Percentiles rank a stretch among this genome's conserved stretches.
phyloP scores from a whole-genome alignment of 495 filamentous ascomycete species.

The Hyaloscypha variabilis region DNA sequence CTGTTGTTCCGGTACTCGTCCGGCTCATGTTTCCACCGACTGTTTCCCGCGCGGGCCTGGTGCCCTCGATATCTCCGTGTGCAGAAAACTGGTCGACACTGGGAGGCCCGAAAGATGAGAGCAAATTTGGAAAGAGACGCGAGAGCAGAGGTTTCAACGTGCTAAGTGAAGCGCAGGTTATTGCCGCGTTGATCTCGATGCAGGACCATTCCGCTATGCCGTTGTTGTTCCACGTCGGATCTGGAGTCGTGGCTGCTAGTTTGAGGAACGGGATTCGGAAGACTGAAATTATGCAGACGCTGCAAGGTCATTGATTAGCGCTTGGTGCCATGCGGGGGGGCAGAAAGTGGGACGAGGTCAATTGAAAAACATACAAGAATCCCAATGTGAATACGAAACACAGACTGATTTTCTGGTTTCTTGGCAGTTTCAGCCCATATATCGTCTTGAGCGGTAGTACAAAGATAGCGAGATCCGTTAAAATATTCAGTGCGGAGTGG shows the following conservation, averaged over 20 bases:
- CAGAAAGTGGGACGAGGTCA: background rate
- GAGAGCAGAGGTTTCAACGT: slow-evolving; percentile 53
- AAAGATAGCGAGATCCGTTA: slow-evolving; percentile 32
- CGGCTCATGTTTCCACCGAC: background rate
- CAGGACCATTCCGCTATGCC: slow-evolving; percentile 61
- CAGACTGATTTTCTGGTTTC: slow-evolving; percentile 36
- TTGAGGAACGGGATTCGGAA: slow-evolving; percentile 55
- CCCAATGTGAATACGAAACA: slow-evolving; percentile 42
- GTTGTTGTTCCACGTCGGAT: slow-evolving; percentile 60
- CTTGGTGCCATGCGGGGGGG: too few relatives aligned
- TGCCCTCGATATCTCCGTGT: background rate
- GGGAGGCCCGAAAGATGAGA: background rate
- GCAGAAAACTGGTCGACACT: background rate
- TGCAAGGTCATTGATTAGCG: background rate
- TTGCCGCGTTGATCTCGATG: slow-evolving; percentile 58
- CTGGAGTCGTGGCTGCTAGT: slow-evolving; percentile 43
- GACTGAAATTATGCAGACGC: slow-evolving; percentile 59
- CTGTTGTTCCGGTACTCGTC: background rate
- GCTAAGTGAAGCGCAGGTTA: slow-evolving; percentile 60
- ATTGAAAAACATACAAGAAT: slow-evolving; percentile 32
- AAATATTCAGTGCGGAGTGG: slow-evolving; percentile 32
- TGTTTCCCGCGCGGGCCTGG: background rate
- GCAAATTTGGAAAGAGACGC: slow-evolving; percentile 27
- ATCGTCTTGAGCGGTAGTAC: slow-evolving; percentile 37
- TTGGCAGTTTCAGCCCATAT: slow-evolving; percentile 42